Evolutionary conservation across 192 early-diverging fungal species (phyloP), one percentile per base, ranked within the genome.

Genomic region (Coemansia sp.): DNA sequence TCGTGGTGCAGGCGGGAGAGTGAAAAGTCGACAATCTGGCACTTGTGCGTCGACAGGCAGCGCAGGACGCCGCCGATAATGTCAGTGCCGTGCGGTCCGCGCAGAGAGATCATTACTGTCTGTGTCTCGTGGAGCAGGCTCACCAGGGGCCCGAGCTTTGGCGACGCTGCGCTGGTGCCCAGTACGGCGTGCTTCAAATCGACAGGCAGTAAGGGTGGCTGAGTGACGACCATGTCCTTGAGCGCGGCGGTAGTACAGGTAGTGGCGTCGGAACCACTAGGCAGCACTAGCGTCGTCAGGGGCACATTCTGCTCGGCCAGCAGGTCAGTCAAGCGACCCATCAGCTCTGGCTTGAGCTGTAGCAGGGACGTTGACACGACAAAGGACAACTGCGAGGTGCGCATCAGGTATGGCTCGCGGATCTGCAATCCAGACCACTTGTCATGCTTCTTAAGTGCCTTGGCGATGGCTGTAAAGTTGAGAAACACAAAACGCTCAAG

Each of bases 1-100:
- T 93, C 89, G 74, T 95, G 93, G 78, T 95, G 90, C 27, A 95
- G 72, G 46, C 93, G 88, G 14, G 92, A 91, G 14, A 95, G 81
- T 58, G 88, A 90, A 65, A 95, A 93, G 68, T 95, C 93, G 18
- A 87, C 86, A 26, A 95, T 86, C n/a, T 80, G 82, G 65, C 91
- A 92, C 17, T 86, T 73, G 66, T 90, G 85, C 50, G 80, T 84
- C 27, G 90, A 87, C 11, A 91, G 74, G 54, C 88, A 88, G 38
- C 84, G 82, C 9, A 95, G 81, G 5, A 95, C 83, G 8, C 86
- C 88, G 43, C 90, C 92, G 64, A 93, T 92, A 63, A 95, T 93
- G 62, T 95, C 93, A 0, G 93, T 95, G 37, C 93, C 93, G 64
- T 95, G 93, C 10, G 89, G 88, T 5, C 93, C 93, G 29, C 88